Evolutionary conservation across 2,329 filamentous ascomycete genomes (phyloP).

Genomic region (Curvularia verruculosa): DNA sequence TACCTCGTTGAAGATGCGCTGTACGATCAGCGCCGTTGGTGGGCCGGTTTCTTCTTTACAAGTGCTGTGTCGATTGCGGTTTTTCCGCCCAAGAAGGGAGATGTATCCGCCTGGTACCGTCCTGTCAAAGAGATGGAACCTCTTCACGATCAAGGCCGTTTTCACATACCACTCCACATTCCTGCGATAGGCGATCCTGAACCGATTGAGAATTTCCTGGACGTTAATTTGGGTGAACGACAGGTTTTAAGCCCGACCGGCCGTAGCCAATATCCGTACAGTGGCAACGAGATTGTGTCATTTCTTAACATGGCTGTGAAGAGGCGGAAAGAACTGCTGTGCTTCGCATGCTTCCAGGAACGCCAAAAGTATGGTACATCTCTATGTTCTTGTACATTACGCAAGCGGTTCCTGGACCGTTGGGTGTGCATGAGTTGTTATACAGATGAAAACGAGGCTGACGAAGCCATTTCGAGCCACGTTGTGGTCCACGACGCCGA

Average conservation of each 20-base stretch:
- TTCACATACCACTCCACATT: conserved; percentile 27
- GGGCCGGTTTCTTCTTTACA: conserved; percentile 31
- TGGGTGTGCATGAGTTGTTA: conserved; percentile 28
- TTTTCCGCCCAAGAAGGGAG: conserved; percentile 18
- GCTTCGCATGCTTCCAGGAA: conserved; percentile 21
- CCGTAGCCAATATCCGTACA: conserved; percentile 22
- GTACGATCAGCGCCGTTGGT: conserved; percentile 24
- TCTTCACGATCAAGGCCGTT: conserved; percentile 31
- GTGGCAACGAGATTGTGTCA: conserved; percentile 17
- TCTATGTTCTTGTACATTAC: conserved; percentile 25
- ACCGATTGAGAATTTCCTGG: conserved; percentile 28
- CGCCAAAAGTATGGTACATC: not conserved
- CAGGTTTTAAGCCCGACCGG: conserved; percentile 15
- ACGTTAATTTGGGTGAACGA: conserved; percentile 25
- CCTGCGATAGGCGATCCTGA: conserved; percentile 19
- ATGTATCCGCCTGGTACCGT: conserved; percentile 14
- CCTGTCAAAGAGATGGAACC: conserved; percentile 5
- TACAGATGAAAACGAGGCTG: conserved; percentile 1
- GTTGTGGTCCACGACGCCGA: not conserved
- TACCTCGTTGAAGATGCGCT: conserved; percentile 25
- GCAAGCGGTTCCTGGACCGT: conserved; percentile 25
- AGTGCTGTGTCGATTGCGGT: conserved; percentile 21
- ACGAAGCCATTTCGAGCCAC: not conserved
- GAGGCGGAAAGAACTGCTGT: conserved; percentile 18
- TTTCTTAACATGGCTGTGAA: conserved; percentile 1